These are phyloP conservation scores for Wickerhamomyces bisporus DNA, from an alignment of 805 yeast species.

Conservation along the genomic window DNA sequence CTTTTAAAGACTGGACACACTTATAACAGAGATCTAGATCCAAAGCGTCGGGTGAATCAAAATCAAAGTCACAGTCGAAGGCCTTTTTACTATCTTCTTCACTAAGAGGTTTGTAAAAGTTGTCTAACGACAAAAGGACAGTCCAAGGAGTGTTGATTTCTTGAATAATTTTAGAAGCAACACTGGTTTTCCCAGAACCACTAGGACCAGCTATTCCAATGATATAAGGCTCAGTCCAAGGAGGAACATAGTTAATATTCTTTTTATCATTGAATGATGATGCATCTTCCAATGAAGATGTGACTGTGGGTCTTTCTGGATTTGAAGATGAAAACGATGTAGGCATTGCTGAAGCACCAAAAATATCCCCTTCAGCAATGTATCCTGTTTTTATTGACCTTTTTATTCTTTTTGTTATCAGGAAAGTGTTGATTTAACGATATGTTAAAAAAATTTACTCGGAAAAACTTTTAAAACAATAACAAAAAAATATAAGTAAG, in stretches of 20 bases:
- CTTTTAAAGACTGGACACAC: constrained; percentile 60
- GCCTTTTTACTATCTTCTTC: constrained; percentile 60
- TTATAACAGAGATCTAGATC: constrained; percentile 70
- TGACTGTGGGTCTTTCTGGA: neutral
- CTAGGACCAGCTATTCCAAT: constrained; percentile 85
- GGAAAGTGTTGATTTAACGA: too few relatives aligned
- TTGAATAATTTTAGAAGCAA: constrained; percentile 76
- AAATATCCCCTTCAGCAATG: too few relatives aligned
- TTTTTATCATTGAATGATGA: constrained; percentile 8
- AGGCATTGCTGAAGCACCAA: too few relatives aligned
- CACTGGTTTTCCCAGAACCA: constrained; percentile 93
- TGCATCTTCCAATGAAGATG: constrained; percentile 9
- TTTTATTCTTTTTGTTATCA: too few relatives aligned
- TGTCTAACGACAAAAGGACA: constrained; percentile 81
- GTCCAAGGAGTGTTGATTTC: constrained; percentile 91
- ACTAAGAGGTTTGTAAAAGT: constrained; percentile 76
- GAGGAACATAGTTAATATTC: constrained; percentile 51
- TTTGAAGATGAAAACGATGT: too few relatives aligned
- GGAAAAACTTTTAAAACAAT: neutral
- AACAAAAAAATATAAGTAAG: neutral
- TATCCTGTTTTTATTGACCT: too few relatives aligned
- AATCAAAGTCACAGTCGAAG: constrained; percentile 67
- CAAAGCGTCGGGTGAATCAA: constrained; percentile 81
- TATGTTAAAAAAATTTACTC: too few relatives aligned
- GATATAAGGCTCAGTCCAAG: constrained; percentile 85